These are phyloP conservation scores for Phytophthora constricta DNA, from an alignment of 352 stramenopile genomes.

Conservation along the genomic window DNA sequence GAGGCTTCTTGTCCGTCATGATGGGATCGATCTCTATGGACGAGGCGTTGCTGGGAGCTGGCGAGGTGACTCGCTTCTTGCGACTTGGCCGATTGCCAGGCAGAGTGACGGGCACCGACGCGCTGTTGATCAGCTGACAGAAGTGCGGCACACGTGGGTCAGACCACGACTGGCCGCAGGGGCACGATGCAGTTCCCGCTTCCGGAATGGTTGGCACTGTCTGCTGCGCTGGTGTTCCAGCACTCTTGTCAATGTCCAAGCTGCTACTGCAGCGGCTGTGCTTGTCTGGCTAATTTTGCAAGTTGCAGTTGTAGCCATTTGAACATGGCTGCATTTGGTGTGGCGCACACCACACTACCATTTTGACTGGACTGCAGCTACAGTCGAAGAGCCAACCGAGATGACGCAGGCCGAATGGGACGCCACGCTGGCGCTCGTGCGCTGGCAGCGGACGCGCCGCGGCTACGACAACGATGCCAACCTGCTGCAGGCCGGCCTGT, in stretches of 20 bases:
- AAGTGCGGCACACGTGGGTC: constrained; percentile 69
- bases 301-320: constrained; percentile 21
- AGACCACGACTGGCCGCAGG: constrained; percentile 76
- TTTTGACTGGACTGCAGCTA: constrained; percentile 34
- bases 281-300: constrained; percentile 25
- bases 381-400: not conserved
- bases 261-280: too few relatives aligned
- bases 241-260: too few relatives aligned
- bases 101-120: constrained; percentile 7
- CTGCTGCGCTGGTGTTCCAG: not conserved
- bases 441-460: constrained; percentile 66
- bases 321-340: not conserved
- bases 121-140: constrained; percentile 59
- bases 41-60: not conserved
- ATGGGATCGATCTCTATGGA: not conserved
- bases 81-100: constrained; percentile 9
- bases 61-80: constrained; percentile 9
- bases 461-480: constrained; percentile 57
- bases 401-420: constrained; percentile 40
- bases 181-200: constrained; percentile 42
- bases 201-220: constrained; percentile 24
- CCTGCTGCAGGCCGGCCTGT: constrained; percentile 47
- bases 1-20: constrained; percentile 28
- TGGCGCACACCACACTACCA: constrained; percentile 15
- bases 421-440: constrained; percentile 64